Conservation (phyloP, 768 basidiomycete genomes). For the Lentinula aciculospora region DNA sequence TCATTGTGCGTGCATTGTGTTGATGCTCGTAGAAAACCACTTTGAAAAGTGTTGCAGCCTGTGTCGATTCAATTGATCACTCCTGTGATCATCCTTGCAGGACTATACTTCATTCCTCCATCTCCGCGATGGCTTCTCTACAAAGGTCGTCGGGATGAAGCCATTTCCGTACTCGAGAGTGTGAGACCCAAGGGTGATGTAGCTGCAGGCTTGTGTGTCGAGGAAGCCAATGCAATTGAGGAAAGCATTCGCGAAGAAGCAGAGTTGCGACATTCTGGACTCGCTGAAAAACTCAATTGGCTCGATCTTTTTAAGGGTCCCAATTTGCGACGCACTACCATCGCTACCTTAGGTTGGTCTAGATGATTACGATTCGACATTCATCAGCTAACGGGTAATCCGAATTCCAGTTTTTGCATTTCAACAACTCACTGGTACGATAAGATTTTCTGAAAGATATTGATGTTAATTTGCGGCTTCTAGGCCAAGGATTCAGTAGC, state of each 20-base stretch:
- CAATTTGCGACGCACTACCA: conserved; percentile 1
- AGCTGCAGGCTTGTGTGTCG: conserved; percentile 2
- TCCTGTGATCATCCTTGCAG: conserved; percentile 1
- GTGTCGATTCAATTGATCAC: conserved; percentile 1
- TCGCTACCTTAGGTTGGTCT: conserved; percentile 2
- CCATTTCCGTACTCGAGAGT: conserved; percentile 1
- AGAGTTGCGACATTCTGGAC: background rate
- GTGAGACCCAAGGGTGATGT: conserved; percentile 4
- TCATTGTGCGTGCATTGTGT: conserved; percentile 1
- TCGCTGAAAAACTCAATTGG: conserved; percentile 1
- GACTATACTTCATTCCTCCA: conserved; percentile 5
- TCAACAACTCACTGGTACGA: conserved; percentile 7
- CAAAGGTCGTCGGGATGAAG: conserved; percentile 6
- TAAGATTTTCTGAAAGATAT: background rate
- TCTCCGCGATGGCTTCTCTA: conserved; percentile 6
- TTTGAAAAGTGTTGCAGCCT: background rate
- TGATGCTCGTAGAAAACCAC: background rate
- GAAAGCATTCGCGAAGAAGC: conserved; percentile 7
- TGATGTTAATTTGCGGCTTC: background rate
- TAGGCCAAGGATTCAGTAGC: conserved; percentile 6
- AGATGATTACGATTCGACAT: background rate
- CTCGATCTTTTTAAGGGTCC: conserved; percentile 4
- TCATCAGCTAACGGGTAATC: background rate
- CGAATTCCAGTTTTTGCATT: conserved; percentile 4
- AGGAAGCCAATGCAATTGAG: conserved; percentile 6